Base-by-base conservation (phyloP, 2,329 filamentous ascomycete genomes). In the Coniosporium tulheliwenetii region DNA sequence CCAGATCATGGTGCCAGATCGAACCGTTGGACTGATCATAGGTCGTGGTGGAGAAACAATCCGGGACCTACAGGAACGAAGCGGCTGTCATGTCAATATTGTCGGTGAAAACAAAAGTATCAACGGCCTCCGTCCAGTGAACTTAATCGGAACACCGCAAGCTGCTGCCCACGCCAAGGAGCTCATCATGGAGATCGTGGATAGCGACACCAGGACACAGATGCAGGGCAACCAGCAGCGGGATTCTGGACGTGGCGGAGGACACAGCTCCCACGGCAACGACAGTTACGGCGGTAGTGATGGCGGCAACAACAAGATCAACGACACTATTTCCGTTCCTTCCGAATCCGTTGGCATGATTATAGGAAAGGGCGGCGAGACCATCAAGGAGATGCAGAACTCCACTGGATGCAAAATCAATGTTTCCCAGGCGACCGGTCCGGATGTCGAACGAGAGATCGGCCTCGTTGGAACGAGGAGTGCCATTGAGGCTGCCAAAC, bases 261-360 rank as follows among this genome's bases (percentile, higher is more conserved):
- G 55, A 31, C 47, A 52, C 39, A 43, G 51, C 10, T 49, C 52
- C 26, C 52, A 47, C 30, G 40, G 36, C 12, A 52, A 47, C 36
- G 50, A 55, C 38, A 47, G 47, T 33, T 44, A 43, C 41, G 58
- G 53, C 39, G 62, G 65, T 44, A 64, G 68, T 39, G 56, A 56
- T 41, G 60, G 57, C 29, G 64, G 60, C 42, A 61, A 60, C 31
- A 54, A 53, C 44, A 89, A 87, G 65, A 72, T 82, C 52, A 86
- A 80, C 52, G 85, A 94, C 53, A 79, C 77, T 34, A 85, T 94
- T 46, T 79, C 77, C 49, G 85, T 94, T 8, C 86, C 86, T 10
- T 89, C 85, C 15, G 86, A 94, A 57, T 82, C 86, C 5, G 86
- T 94, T 41, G 86, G 86, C 45, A 94, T 94, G 86, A 93, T 94